These are phyloP conservation scores for Mycena maculata DNA, from an alignment of 768 basidiomycete genomes.

Conservation along the genomic window DNA sequence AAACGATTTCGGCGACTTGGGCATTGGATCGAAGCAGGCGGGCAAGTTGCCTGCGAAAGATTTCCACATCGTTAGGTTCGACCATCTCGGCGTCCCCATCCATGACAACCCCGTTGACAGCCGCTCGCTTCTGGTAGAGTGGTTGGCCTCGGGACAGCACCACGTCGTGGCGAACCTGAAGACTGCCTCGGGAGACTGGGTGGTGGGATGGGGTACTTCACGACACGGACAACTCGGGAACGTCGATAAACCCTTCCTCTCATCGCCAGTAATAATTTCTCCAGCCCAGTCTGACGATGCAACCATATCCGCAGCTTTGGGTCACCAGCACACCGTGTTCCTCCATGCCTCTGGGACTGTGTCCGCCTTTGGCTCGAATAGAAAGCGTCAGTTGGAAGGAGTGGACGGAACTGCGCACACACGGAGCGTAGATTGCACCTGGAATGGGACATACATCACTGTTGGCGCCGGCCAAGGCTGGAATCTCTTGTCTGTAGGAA, in stretches of 20 bases:
- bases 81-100: constrained; percentile 47
- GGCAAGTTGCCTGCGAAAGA: constrained; percentile 31
- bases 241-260: constrained; percentile 40
- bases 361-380: constrained; percentile 73
- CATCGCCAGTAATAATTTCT: constrained; percentile 51
- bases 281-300: constrained; percentile 43
- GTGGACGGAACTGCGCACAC: constrained; percentile 42
- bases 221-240: constrained; percentile 88
- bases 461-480: constrained; percentile 33
- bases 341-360: constrained; percentile 68
- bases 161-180: constrained; percentile 70
- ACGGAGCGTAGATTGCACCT: constrained; percentile 67
- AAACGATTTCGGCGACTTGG: constrained; percentile 87
- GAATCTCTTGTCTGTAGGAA: constrained; percentile 58
- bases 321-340: constrained; percentile 59
- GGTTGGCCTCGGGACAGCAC: constrained; percentile 74
- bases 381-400: constrained; percentile 73
- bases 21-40: constrained; percentile 54
- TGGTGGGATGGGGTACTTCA: constrained; percentile 86
- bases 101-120: constrained; percentile 35
- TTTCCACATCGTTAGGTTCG: constrained; percentile 58
- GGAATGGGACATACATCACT: constrained; percentile 81
- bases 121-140: constrained; percentile 50
- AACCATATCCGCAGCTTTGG: constrained; percentile 51
- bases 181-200: constrained; percentile 37